Evolutionary conservation across 1,284 basidiomycete genomes (phyloP).

Genomic region (Naganishia sp.): DNA sequence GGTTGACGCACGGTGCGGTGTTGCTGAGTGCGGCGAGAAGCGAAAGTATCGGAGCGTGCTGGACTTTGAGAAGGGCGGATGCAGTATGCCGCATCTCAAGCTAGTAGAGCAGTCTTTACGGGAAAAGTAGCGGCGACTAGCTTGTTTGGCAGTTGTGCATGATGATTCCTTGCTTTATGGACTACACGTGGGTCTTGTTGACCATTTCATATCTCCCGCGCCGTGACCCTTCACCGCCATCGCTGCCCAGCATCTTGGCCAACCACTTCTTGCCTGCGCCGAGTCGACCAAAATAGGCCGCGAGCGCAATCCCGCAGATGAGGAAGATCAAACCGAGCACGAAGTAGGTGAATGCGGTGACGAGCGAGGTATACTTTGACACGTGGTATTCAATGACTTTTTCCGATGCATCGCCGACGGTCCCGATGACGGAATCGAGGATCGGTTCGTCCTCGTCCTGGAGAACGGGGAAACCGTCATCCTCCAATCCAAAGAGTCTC

Average conservation of each 20-base stretch:
- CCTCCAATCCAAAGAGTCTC: conserved; percentile 53
- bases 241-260: conserved; percentile 22
- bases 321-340: conserved; percentile 59
- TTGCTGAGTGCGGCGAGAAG: conserved; percentile 6
- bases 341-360: conserved; percentile 55
- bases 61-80: conserved; percentile 12
- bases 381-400: conserved; percentile 29
- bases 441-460: conserved; percentile 27
- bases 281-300: conserved; percentile 57
- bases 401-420: conserved; percentile 31
- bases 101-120: conserved; percentile 4
- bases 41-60: conserved; percentile 12
- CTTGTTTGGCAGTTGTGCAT: neutral
- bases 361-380: conserved; percentile 37
- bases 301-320: conserved; percentile 59
- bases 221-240: conserved; percentile 6
- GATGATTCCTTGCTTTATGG: neutral
- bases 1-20: conserved; percentile 8
- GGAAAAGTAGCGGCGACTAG: too few relatives aligned
- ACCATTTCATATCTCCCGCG: conserved; percentile 27
- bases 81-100: conserved; percentile 18
- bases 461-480: conserved; percentile 12
- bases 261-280: conserved; percentile 1
- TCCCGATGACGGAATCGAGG: conserved; percentile 32
- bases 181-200: conserved; percentile 23